phyloP scores from a whole-genome alignment of 2,329 filamentous ascomycete species.

The Chrysoporthe deuterocubensis region DNA sequence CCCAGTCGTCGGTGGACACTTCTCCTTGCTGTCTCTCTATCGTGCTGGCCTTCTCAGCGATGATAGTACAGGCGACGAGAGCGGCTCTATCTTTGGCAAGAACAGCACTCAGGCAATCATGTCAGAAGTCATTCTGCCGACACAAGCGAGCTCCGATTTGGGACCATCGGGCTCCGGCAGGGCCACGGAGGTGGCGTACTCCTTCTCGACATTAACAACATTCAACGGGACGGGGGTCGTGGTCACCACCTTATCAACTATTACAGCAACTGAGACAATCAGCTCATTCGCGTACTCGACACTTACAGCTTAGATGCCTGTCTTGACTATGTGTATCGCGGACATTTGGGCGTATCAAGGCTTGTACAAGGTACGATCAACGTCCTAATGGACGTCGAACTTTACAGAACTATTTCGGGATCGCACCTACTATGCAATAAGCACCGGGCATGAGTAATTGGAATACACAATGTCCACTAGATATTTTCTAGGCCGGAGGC shows the following conservation, averaged over 20 bases:
- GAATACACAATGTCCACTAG: background rate
- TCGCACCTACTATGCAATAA: background rate
- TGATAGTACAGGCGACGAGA: background rate
- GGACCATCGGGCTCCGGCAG: constrained; percentile 11
- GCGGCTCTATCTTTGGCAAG: constrained; percentile 3
- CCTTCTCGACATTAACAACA: constrained; percentile 8
- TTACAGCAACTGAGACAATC: constrained; percentile 5
- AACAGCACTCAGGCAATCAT: constrained; percentile 3
- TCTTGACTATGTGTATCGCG: background rate
- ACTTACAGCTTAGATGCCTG: background rate
- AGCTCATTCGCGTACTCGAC: constrained; percentile 9
- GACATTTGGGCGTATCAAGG: no score
- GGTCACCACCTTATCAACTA: constrained; percentile 9
- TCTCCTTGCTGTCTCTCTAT: constrained; percentile 65
- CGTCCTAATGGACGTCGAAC: no score
- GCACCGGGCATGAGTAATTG: background rate
- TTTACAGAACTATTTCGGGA: background rate
- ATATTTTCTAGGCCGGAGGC: background rate
- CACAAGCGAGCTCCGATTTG: constrained; percentile 11
- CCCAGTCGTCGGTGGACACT: constrained; percentile 75
- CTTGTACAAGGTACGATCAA: background rate
- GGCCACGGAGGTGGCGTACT: constrained; percentile 14
- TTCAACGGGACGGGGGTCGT: background rate
- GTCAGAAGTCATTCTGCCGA: constrained; percentile 11
- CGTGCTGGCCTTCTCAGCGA: constrained; percentile 15